Conservation (phyloP, 192 early-diverging fungal genomes). For the Geranomyces michiganensis region DNA sequence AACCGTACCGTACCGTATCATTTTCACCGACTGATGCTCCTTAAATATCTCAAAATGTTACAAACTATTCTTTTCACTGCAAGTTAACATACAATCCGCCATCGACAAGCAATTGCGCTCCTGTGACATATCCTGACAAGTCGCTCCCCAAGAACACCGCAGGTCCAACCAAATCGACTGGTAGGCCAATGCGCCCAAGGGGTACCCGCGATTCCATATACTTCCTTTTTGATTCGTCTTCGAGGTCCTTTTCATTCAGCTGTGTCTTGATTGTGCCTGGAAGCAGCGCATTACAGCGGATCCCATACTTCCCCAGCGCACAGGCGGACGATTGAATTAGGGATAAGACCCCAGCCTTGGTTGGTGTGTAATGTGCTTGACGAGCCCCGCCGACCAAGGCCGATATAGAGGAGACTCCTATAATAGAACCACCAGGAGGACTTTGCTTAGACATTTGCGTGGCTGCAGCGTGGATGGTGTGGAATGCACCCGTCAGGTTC, state of each 20-base stretch:
- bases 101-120: neutral
- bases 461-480: conserved; percentile 6
- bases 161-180: neutral
- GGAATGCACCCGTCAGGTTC: neutral
- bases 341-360: neutral
- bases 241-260: conserved; percentile 2
- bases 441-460: neutral
- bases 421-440: neutral
- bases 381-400: neutral
- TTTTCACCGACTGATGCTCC: too few species aligned
- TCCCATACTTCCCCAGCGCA: neutral
- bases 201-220: neutral
- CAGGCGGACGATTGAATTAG: neutral
- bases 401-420: neutral
- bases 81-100: neutral
- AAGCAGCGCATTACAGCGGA: neutral
- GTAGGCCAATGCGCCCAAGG: neutral
- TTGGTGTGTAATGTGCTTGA: neutral
- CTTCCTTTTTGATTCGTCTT: neutral
- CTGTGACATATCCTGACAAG: neutral
- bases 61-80: neutral
- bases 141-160: conserved; percentile 7
- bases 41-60: too few species aligned
- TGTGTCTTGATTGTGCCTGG: neutral
- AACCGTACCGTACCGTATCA: too few species aligned